Base-by-base conservation (phyloP, 768 basidiomycete genomes). In the Asterophora parasitica region DNA sequence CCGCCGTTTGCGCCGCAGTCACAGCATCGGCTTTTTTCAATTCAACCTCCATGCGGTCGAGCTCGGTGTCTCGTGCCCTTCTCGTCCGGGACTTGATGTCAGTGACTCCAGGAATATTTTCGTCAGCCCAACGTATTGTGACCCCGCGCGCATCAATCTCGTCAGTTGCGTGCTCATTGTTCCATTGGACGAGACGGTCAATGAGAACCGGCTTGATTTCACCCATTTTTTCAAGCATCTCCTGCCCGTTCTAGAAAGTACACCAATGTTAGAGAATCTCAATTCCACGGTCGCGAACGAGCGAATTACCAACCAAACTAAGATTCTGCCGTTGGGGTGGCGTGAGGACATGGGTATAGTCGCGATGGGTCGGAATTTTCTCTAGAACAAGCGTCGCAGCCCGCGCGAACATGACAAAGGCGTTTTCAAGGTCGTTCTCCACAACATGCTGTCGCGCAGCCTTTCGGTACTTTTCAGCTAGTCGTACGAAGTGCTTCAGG, bases 371-470 rank as follows among this genome's bases (percentile, higher is more conserved):
- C 0, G 88, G 88, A n/a, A 92, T 68, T 54, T 78, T 83, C 68
- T 92, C 87, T 9, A 88, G 76, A 4, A 89, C 85, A 48, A 91
- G 68, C 1, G 85, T 88, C 0, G 87, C 87, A 7, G 88, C 85
- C 50, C 73, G 79, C 2, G 88, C 88, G 42, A 77, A 79, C 51
- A 80, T 73, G 13, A 90, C 71, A 62, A 89, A 91, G 1, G 83
- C 85, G n/a, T 64, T 69, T 60, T 90, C 85, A 40, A 82, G 67
- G 61, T 91, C 81, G 1, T 76, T 75, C 15, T 68, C 65, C 30
- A 73, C 70, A 1, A 65, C 64, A 55, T 66, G 67, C 17, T 66
- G 66, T 52, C 75, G 78, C 23, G 76, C 85, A 15, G 73, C 73
- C 57, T 74, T 75, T 43, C 84, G 73, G 47, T 79, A 76, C 51